Base-by-base conservation (phyloP, 2,329 filamentous ascomycete genomes). In the Diplodia mutila region DNA sequence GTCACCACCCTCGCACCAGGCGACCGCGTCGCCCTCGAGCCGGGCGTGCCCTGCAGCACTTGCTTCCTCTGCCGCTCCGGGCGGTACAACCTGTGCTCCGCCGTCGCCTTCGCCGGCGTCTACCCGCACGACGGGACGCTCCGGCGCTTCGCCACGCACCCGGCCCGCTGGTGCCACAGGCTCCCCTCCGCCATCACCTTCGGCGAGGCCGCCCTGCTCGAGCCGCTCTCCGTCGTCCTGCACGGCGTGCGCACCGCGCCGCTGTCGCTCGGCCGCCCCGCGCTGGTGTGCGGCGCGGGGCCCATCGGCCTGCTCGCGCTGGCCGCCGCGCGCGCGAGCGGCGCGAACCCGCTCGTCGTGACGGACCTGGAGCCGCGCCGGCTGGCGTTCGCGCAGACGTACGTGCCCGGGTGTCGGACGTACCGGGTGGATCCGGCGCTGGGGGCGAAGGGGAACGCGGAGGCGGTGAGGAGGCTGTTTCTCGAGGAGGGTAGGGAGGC, bases 11-110 rank as follows among this genome's bases (percentile, higher is more conserved):
- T 90, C 14, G 81, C 84, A 70, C 80, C 83, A 16, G 80, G 88
- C 12, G 89, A 91, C 72, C 81, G 87, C 63, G 88, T 91, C 11
- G 89, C 89, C 3, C 78, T 91, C 18, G 89, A 91, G 72, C 88
- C 88, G 0, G 87, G 88, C 23, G 86, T 90, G 0, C 86, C 89
- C 0, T 91, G 89, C 72, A 83, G 82, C 12, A 75, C 80, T 39
- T 90, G 88, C 73, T 88, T 86, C 71, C 80, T 87, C 21, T 90
- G 88, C 73, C 76, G 77, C 61, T 83, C 84, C 29, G 88, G 87
- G 3, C 84, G 86, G 12, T 89, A 89, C 71, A 90, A 90, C 71
- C 84, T 89, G 6, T 90, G 88, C 73, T 84, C 87, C 69, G 82
- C 86, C 61, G 87, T 90, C 3, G 79, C 83, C 55, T 90, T 90